These are phyloP conservation scores for Nitzschia putrida DNA, from an alignment of 108 stramenopile genomes.

Conservation along the genomic window DNA sequence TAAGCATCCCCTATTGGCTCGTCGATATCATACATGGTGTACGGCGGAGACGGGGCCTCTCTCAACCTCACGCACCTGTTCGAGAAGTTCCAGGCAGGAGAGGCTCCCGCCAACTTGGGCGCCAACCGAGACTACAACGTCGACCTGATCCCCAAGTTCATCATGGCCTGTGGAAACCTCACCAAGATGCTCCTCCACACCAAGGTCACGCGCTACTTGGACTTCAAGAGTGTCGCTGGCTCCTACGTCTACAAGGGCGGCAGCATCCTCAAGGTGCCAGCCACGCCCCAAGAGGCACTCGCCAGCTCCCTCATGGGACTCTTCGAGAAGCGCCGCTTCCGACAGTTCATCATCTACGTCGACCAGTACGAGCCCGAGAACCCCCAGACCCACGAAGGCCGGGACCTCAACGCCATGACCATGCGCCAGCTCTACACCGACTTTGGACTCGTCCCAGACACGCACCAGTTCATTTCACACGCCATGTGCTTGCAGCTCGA, in stretches of 20 bases:
- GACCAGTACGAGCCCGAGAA: slow-evolving; percentile 83
- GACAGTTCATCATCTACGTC: slow-evolving; percentile 93
- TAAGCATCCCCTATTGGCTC: too few relatives aligned
- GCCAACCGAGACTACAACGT: slow-evolving; percentile 97
- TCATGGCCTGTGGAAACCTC: slow-evolving; percentile 99
- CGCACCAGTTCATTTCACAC: slow-evolving; percentile 98
- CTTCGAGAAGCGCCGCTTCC: slow-evolving; percentile 98
- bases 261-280: slow-evolving; percentile 92
- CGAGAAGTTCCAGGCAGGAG: slow-evolving; percentile 93
- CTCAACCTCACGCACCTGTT: slow-evolving; percentile 95
- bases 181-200: slow-evolving; percentile 98
- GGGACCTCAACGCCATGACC: slow-evolving; percentile 90
- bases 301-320: slow-evolving; percentile 92
- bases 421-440: slow-evolving; percentile 93
- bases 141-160: slow-evolving; percentile 99
- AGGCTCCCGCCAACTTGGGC: slow-evolving; percentile 76
- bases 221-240: slow-evolving; percentile 96
- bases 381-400: slow-evolving; percentile 77
- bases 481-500: slow-evolving; percentile 97
- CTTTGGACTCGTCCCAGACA: slow-evolving; percentile 91
- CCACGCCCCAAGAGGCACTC: slow-evolving; percentile 92
- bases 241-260: slow-evolving; percentile 96
- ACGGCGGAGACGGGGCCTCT: slow-evolving; percentile 98
- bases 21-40: too few relatives aligned
- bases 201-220: slow-evolving; percentile 96